Evolutionary conservation across 148 eudicot genomes (phyloP).

Genomic region (Rhododendron ovatum): DNA sequence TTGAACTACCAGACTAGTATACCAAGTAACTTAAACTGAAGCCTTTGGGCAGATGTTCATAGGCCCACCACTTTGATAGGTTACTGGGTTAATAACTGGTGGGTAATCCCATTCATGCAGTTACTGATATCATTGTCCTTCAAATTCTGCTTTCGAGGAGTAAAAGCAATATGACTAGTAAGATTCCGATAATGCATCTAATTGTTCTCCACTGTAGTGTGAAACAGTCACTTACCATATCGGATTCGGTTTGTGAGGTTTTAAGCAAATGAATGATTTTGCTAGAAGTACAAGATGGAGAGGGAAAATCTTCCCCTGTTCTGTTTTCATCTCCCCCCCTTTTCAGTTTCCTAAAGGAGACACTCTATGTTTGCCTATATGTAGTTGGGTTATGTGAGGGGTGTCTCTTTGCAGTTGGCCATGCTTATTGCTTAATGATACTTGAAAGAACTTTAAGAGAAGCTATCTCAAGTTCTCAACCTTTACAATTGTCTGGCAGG

Average conservation of each 20-base stretch:
- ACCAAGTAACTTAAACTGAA: background rate
- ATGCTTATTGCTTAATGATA: background rate
- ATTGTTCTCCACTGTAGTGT: background rate
- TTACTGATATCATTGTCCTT: background rate
- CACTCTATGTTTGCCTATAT: background rate
- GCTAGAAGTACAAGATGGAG: background rate
- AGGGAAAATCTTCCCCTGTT: background rate
- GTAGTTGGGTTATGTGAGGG: background rate
- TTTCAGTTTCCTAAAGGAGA: background rate
- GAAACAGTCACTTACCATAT: background rate
- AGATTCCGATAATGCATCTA: background rate
- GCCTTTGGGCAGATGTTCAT: background rate
- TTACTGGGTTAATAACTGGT: background rate
- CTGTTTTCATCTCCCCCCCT: background rate
- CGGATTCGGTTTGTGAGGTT: background rate
- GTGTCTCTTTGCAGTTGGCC: background rate
- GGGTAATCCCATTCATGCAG: background rate
- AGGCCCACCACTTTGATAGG: background rate
- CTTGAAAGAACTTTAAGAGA: background rate
- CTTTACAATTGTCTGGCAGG: slow-evolving; percentile 38
- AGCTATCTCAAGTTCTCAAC: slow-evolving; percentile 3
- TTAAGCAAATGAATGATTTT: background rate
- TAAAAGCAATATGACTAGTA: background rate
- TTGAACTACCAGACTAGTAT: background rate
- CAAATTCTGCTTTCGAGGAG: background rate